These are phyloP conservation scores for Colletotrichum eremochloae DNA, from an alignment of 2,329 filamentous ascomycete species.

Conservation along the genomic window DNA sequence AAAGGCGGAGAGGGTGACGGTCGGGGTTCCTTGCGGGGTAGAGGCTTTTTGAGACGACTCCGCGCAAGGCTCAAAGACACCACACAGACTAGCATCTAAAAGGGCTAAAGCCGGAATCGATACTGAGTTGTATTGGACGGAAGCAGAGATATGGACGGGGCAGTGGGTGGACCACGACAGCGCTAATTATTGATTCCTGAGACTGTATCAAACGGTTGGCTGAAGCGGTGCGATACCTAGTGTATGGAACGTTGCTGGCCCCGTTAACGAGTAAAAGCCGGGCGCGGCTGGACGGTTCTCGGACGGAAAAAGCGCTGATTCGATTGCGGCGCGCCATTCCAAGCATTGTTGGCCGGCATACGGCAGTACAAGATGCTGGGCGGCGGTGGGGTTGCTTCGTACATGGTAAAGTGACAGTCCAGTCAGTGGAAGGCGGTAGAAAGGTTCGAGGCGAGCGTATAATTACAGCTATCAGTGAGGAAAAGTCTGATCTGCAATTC, in stretches of 20 bases:
- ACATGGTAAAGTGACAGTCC: background rate
- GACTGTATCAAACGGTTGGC: constrained; percentile 15
- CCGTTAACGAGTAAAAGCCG: constrained; percentile 15
- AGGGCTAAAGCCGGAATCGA: background rate
- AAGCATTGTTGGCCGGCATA: constrained; percentile 29
- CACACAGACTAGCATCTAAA: background rate
- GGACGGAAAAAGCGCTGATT: constrained; percentile 13
- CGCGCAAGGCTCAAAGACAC: background rate
- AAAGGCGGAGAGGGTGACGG: constrained; percentile 13
- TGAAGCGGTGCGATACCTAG: background rate
- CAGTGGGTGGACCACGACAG: constrained; percentile 9
- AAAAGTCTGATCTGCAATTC: constrained; percentile 2
- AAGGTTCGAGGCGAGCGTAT: background rate
- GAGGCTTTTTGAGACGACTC: background rate
- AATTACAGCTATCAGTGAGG: background rate
- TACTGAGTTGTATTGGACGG: constrained; percentile 22
- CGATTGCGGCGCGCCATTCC: constrained; percentile 2
- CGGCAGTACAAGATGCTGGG: constrained; percentile 33
- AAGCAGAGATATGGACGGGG: constrained; percentile 10
- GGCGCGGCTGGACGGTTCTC: background rate
- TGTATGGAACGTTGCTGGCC: constrained; percentile 13
- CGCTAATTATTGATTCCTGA: constrained; percentile 15
- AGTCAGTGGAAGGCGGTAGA: background rate
- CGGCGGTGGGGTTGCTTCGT: constrained; percentile 12
- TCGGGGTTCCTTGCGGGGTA: constrained; percentile 37